Evolutionary conservation across 1,284 basidiomycete species (phyloP).

Genomic region (Meripilus lineatus): DNA sequence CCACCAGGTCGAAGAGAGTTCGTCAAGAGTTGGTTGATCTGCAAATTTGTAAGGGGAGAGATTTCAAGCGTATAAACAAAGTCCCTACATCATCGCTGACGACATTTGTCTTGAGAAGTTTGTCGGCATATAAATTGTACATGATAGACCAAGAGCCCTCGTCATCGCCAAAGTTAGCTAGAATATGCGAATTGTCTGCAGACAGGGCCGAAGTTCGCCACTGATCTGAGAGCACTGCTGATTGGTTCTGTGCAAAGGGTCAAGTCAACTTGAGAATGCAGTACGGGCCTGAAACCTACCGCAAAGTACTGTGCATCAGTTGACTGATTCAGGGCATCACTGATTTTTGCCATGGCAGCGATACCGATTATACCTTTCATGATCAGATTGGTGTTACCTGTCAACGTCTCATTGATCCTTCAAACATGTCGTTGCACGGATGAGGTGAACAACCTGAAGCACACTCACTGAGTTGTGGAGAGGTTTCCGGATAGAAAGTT

Average conservation of each 20-base stretch:
- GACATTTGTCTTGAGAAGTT: slow-evolving; percentile 35
- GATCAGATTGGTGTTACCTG: slow-evolving; percentile 72
- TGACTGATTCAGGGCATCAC: not conserved
- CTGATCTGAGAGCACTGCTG: slow-evolving; percentile 17
- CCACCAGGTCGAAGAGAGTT: too few species aligned
- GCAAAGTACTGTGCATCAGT: not conserved
- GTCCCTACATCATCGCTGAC: slow-evolving; percentile 17
- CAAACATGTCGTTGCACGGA: slow-evolving; percentile 53
- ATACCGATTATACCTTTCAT: slow-evolving; percentile 41
- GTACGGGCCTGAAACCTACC: not conserved
- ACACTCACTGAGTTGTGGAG: slow-evolving; percentile 42
- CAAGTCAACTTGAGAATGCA: not conserved
- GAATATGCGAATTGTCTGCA: slow-evolving; percentile 27
- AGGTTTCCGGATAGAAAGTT: slow-evolving; percentile 59
- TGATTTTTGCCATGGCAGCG: slow-evolving; percentile 6
- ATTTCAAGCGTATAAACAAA: not conserved
- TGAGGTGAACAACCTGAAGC: slow-evolving; percentile 39
- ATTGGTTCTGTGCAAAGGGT: slow-evolving; percentile 5
- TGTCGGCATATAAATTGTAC: slow-evolving; percentile 66
- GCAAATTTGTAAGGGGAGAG: not conserved
- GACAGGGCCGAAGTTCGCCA: slow-evolving; percentile 32
- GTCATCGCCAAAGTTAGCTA: slow-evolving; percentile 36
- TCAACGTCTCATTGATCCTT: slow-evolving; percentile 46
- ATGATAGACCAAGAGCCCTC: slow-evolving; percentile 49
- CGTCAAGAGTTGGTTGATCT: not conserved